Evolutionary conservation across 73 alveolate genomes (phyloP), one percentile per base, ranked within the genome.

Genomic region (Symbiodinium natans): DNA sequence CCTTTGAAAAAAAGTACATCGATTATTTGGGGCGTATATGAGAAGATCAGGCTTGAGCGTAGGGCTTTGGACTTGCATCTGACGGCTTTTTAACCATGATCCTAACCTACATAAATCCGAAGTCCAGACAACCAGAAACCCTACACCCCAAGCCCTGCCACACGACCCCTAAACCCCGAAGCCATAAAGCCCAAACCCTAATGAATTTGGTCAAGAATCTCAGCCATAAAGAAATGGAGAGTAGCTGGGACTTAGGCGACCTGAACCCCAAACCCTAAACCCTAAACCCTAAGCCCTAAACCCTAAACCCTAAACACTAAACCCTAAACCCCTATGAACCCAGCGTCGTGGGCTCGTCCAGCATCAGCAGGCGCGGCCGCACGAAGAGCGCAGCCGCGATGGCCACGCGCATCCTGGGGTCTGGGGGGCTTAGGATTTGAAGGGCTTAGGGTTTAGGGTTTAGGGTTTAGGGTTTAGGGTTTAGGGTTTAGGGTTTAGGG

Each of bases 401-500:
- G 15, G 99, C 99, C 93, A 99, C 99, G 98, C 99, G 99, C 99
- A 99, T 99, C 54, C n/a, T n/a, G n/a, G n/a, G n/a, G n/a, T n/a
- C n/a, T n/a, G n/a, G n/a, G n/a, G n/a, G n/a, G n/a, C n/a, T n/a
- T n/a, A n/a, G n/a, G n/a, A n/a, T n/a, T n/a, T n/a, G n/a, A n/a
- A n/a, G n/a, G n/a, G n/a, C n/a, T n/a, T n/a, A n/a, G n/a, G n/a
- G n/a, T n/a, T n/a, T n/a, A n/a, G n/a, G n/a, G n/a, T n/a, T n/a
- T n/a, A n/a, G n/a, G n/a, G n/a, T n/a, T n/a, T n/a, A n/a, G n/a
- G n/a, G n/a, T n/a, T n/a, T n/a, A n/a, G n/a, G n/a, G n/a, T n/a
- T n/a, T n/a, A n/a, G n/a, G n/a, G n/a, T n/a, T n/a, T n/a, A n/a
- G n/a, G n/a, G n/a, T n/a, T n/a, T n/a, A n/a, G n/a, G n/a, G n/a